Evolutionary conservation across 495 filamentous ascomycete species (phyloP), one percentile per base, ranked within the genome.

Genomic region (Aspergillus bertholletiae): DNA sequence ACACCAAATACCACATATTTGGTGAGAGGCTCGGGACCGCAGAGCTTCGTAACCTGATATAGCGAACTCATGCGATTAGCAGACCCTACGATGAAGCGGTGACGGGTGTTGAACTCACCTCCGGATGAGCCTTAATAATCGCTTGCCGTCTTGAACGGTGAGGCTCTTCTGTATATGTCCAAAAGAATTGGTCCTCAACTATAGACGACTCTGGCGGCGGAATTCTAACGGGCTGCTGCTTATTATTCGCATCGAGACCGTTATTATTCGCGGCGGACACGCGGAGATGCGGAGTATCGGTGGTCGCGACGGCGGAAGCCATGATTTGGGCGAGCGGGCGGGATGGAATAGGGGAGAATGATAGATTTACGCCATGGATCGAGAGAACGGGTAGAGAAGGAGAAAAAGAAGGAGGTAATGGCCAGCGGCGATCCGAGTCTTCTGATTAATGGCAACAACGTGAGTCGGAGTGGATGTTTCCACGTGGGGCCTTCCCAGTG

Each of bases 161-260:
- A 40, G 95, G 95, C 73, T 99, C 95, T 74, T 99, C 95, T 8
- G 94, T 96, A 62, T 97, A 97, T 24, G 95, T 96, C 95, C 96
- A 96, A 71, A 91, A 86, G 73, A 88, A 88, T 37, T 76, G 70
- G 57, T 87, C 80, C 11, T 80, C 68, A 23, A 74, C 71, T 7
- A 65, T 51, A 21, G 69, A 68, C 39, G 55, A 30, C 46, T 68
- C 67, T 37, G 71, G 71, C 39, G 73, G 70, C 24, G 70, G 51
- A 45, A 67, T 64, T 63, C 70, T 60, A 37, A 56, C 24, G 8
- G 70, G 68, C 8, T 48, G 54, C 27, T 56, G 58, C 13, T 55
- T 62, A 59, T 37, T 44, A 28, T 62, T 51, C 21, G 51, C 59
- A 56, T 46, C 51, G 30, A 49, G 23, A 28, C 46, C 45, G 23